These are phyloP conservation scores for Amaranthus hypochondriacus DNA, from an alignment of 148 eudicot species.

Conservation along the genomic window DNA sequence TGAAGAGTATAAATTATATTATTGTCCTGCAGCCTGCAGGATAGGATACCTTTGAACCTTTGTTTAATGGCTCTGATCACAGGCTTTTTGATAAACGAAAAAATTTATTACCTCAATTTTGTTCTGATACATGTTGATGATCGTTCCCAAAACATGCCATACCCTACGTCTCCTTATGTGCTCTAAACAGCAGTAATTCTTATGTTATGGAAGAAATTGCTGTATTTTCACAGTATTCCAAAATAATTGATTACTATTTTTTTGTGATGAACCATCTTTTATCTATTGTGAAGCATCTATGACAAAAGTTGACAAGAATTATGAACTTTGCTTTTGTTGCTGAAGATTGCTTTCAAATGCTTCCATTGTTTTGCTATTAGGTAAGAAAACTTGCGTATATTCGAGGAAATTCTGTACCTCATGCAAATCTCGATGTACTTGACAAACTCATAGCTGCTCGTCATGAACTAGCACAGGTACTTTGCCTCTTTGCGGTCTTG, in stretches of 20 bases:
- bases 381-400: constrained; percentile 83
- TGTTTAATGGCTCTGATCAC: not conserved
- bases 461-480: constrained; percentile 88
- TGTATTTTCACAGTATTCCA: not conserved
- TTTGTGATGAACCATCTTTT: not conserved
- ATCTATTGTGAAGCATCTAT: not conserved
- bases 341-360: not conserved
- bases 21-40: not conserved
- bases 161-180: not conserved
- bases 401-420: constrained; percentile 74
- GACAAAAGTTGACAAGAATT: not conserved
- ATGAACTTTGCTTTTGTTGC: not conserved
- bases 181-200: not conserved
- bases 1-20: not conserved
- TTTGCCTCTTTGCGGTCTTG: constrained; percentile 4
- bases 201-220: not conserved
- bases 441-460: constrained; percentile 87
- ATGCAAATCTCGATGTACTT: constrained; percentile 83
- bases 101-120: not conserved
- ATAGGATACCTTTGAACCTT: not conserved
- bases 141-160: constrained; percentile 2
- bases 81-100: not conserved
- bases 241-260: too few species aligned
- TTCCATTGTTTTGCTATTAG: constrained; percentile 31
- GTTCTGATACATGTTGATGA: not conserved